Percentiles rank a stretch among this genome's conserved stretches.
These are phyloP conservation scores for Rutstroemia sp. DNA, from an alignment of 2,329 filamentous ascomycete species.

Conservation along the genomic window DNA sequence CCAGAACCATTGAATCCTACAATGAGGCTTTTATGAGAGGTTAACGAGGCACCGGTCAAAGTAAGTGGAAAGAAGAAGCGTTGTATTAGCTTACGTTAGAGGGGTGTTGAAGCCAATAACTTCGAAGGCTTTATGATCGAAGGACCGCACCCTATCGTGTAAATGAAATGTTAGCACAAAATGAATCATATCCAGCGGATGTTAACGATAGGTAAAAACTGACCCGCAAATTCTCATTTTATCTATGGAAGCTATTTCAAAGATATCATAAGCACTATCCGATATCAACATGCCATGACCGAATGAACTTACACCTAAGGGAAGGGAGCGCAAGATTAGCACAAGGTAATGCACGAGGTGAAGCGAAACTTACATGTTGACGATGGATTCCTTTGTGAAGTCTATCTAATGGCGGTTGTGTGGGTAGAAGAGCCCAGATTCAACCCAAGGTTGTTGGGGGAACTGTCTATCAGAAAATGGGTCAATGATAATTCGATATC, in stretches of 20 bases:
- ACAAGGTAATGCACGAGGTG: too few relatives aligned
- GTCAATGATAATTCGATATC: too few relatives aligned
- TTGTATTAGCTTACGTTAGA: constrained; percentile 47
- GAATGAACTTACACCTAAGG: not conserved
- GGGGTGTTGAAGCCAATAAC: constrained; percentile 84
- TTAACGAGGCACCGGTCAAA: too few relatives aligned
- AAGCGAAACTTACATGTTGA: too few relatives aligned
- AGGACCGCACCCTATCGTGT: constrained; percentile 63
- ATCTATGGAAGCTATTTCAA: constrained; percentile 71
- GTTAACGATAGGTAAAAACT: not conserved
- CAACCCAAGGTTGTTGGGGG: too few relatives aligned
- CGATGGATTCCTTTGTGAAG: too few relatives aligned
- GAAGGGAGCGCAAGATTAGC: not conserved
- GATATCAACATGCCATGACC: not conserved
- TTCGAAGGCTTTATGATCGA: constrained; percentile 67
- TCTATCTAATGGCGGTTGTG: too few relatives aligned
- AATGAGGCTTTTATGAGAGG: constrained; percentile 49
- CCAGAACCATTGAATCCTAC: constrained; percentile 96
- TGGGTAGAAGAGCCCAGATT: too few relatives aligned
- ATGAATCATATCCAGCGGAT: too few relatives aligned
- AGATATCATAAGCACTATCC: not conserved
- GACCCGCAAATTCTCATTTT: constrained; percentile 79
- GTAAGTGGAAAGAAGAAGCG: too few relatives aligned
- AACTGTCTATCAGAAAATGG: too few relatives aligned
- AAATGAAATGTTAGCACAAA: too few relatives aligned